phyloP scores from a whole-genome alignment of 768 basidiomycete genomes.

The Mycena floridula region DNA sequence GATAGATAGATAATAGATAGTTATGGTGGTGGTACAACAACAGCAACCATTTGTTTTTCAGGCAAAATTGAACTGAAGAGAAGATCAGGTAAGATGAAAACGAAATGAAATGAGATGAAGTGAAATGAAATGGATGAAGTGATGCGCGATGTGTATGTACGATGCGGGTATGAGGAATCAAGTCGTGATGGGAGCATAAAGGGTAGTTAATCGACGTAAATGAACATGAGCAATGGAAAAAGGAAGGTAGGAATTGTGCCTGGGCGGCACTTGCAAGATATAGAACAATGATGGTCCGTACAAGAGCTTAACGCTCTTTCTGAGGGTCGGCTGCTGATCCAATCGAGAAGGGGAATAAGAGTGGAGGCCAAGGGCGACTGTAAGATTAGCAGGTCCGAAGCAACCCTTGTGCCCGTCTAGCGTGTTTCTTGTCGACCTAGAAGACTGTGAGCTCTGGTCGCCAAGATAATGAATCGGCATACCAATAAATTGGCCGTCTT shows the following conservation, averaged over 20 bases:
- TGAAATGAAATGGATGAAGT: not conserved
- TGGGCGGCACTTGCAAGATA: no score
- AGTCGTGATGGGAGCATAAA: no score
- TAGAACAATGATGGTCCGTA: no score
- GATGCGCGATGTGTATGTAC: not conserved
- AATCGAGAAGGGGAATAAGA: no score
- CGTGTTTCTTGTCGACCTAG: constrained; percentile 54
- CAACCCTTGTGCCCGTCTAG: constrained; percentile 49
- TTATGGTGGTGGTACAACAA: not conserved
- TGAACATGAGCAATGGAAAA: no score
- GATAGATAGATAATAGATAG: constrained; percentile 1
- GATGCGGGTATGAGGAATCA: not conserved
- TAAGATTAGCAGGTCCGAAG: constrained; percentile 53
- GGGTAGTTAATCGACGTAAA: no score
- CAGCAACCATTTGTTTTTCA: constrained; percentile 2
- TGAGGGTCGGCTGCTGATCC: no score
- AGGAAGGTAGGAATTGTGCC: no score
- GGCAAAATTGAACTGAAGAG: not conserved
- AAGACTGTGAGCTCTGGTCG: not conserved
- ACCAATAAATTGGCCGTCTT: constrained; percentile 79
- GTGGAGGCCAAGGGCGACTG: no score
- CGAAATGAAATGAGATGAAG: not conserved
- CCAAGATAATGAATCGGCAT: constrained; percentile 11
- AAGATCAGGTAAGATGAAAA: not conserved
- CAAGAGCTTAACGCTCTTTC: no score